Percentiles rank a stretch among this genome's conserved stretches.
phyloP scores from a whole-genome alignment of 1,284 basidiomycete species.

The Tilletia horrida region DNA sequence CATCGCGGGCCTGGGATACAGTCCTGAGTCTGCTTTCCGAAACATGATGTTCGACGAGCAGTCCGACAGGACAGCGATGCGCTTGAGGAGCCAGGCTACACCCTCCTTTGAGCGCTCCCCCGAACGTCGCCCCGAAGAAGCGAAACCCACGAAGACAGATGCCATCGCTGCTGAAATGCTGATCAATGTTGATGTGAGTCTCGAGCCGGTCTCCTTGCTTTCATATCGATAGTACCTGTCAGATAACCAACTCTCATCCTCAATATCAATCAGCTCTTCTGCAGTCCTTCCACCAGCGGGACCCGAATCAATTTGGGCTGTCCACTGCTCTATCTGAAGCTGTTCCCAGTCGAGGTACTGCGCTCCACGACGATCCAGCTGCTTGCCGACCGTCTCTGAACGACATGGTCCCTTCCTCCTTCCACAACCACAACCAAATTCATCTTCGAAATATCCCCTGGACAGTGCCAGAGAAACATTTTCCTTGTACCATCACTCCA shows the following conservation, averaged over 20 bases:
- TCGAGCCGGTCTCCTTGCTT: too few relatives aligned
- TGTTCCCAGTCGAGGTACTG: neutral
- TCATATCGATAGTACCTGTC: too few relatives aligned
- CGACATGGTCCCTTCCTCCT: too few relatives aligned
- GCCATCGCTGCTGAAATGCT: neutral
- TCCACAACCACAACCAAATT: too few relatives aligned
- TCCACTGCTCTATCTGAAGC: slow-evolving; percentile 3
- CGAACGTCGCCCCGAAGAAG: neutral
- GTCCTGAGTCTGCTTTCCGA: slow-evolving; percentile 5
- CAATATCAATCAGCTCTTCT: slow-evolving; percentile 2
- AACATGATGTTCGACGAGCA: neutral
- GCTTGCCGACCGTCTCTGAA: neutral
- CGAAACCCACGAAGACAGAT: too few relatives aligned
- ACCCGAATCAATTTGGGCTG: neutral
- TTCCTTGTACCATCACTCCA: too few relatives aligned
- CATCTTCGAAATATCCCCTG: too few relatives aligned
- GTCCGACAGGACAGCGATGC: neutral
- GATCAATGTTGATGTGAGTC: neutral
- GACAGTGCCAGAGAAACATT: too few relatives aligned
- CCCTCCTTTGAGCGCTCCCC: neutral
- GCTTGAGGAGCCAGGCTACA: neutral
- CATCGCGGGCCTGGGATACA: neutral
- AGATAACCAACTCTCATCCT: too few relatives aligned
- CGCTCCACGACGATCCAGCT: slow-evolving; percentile 1
- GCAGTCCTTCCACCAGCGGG: neutral